Evolutionary conservation across 305 asterid species (phyloP).

Genomic region (Plantago rigida): DNA sequence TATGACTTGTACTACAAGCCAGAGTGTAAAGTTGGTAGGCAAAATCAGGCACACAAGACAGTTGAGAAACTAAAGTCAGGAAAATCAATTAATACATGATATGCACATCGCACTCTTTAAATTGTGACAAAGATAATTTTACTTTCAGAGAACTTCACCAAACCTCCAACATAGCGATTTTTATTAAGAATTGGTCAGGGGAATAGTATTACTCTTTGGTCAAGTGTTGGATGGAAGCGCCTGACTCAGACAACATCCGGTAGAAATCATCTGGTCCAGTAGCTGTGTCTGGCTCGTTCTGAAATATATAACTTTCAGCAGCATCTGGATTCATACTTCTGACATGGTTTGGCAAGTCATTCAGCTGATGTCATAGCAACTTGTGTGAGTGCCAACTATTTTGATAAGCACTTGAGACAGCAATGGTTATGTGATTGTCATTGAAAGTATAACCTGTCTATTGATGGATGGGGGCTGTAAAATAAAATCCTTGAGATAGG

Average conservation of each 20-base stretch:
- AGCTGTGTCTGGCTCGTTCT: constrained; percentile 38
- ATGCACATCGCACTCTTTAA: constrained; percentile 4
- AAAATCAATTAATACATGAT: background rate
- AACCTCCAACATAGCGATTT: background rate
- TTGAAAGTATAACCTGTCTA: constrained; percentile 42
- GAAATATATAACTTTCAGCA: constrained; percentile 52
- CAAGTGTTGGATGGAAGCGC: constrained; percentile 58
- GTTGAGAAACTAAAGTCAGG: background rate
- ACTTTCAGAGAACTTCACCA: constrained; percentile 10
- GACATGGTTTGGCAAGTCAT: constrained; percentile 49
- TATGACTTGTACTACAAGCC: constrained; percentile 3
- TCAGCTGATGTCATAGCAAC: constrained; percentile 42
- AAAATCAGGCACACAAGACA: constrained; percentile 12
- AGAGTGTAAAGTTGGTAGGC: constrained; percentile 9
- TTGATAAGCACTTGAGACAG: constrained; percentile 19
- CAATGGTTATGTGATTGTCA: constrained; percentile 22
- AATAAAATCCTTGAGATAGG: constrained; percentile 58
- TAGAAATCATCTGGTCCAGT: constrained; percentile 51
- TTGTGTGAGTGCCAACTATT: constrained; percentile 23
- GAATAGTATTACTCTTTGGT: constrained; percentile 54
- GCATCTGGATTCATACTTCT: constrained; percentile 56
- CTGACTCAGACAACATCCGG: constrained; percentile 53
- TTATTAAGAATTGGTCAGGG: constrained; percentile 11
- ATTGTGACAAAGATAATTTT: constrained; percentile 1
- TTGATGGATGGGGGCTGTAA: constrained; percentile 45